Evolutionary conservation across 1,139 yeast species (phyloP).

Genomic region (Hyphopichia khmerensis): DNA sequence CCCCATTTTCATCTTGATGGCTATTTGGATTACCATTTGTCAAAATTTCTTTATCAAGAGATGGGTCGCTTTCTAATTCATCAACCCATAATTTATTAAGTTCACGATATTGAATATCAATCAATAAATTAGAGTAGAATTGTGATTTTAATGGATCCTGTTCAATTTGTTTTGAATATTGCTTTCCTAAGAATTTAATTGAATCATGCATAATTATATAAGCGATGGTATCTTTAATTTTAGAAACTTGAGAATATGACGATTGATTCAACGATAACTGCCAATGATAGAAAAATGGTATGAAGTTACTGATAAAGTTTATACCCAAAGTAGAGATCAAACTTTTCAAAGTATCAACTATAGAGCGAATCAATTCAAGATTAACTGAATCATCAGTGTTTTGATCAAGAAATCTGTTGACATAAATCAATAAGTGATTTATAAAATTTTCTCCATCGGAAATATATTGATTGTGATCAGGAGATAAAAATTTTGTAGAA

Average conservation of each 20-base stretch:
- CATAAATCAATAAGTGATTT: slow-evolving; percentile 30
- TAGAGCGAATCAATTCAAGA: slow-evolving; percentile 18
- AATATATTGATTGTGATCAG: slow-evolving; percentile 40
- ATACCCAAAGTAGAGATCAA: slow-evolving; percentile 41
- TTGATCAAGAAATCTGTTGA: slow-evolving; percentile 27
- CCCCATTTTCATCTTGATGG: slow-evolving; percentile 8
- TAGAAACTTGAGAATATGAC: slow-evolving; percentile 12
- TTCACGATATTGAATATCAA: slow-evolving; percentile 30
- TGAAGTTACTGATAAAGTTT: slow-evolving; percentile 44
- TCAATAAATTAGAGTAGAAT: slow-evolving; percentile 21
- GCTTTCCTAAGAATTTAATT: slow-evolving; percentile 26
- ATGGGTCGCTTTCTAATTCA: slow-evolving; percentile 20
- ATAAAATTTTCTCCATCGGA: slow-evolving; percentile 36
- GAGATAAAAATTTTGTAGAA: slow-evolving; percentile 25
- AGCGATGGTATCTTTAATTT: slow-evolving; percentile 36
- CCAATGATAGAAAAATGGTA: slow-evolving; percentile 53
- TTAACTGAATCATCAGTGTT: slow-evolving; percentile 20
- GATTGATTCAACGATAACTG: slow-evolving; percentile 19
- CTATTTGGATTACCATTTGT: slow-evolving; percentile 9
- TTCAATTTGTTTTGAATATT: slow-evolving; percentile 27
- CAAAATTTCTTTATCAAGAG: slow-evolving; percentile 15
- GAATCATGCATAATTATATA: slow-evolving; percentile 27
- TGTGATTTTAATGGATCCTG: slow-evolving; percentile 24
- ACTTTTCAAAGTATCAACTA: slow-evolving; percentile 27
- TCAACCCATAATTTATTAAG: slow-evolving; percentile 29